Evolutionary conservation across 192 early-diverging fungal genomes (phyloP).

Genomic region (Coemansia sp.): DNA sequence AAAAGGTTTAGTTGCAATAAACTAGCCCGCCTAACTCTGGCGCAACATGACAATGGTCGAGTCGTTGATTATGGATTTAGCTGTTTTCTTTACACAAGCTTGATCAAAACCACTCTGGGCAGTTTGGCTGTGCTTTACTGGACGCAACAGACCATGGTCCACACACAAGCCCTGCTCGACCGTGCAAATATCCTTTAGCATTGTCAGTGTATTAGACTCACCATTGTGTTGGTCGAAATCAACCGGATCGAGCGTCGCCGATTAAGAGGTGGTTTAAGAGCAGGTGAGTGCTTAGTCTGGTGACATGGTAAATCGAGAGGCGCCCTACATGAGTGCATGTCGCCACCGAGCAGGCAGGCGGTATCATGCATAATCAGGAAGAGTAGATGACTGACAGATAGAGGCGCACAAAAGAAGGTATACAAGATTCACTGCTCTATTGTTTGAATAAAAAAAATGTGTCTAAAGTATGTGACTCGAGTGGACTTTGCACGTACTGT

Average conservation of each 20-base stretch:
- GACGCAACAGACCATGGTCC: constrained; percentile 3
- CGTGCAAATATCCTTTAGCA: constrained; percentile 45
- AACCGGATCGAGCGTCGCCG: neutral
- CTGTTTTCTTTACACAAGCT: constrained; percentile 2
- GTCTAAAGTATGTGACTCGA: neutral
- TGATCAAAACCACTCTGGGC: constrained; percentile 18
- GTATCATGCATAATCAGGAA: neutral
- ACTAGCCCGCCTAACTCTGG: neutral
- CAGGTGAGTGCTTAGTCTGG: neutral
- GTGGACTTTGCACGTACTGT: neutral
- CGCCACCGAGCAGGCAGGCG: neutral
- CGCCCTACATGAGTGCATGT: neutral
- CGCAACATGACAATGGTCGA: neutral
- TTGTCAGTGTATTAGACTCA: constrained; percentile 32
- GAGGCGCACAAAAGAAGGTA: neutral
- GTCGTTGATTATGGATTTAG: neutral
- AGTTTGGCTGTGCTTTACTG: constrained; percentile 12
- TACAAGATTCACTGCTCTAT: neutral
- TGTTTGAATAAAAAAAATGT: neutral
- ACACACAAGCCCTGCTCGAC: constrained; percentile 36
- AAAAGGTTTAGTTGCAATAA: neutral
- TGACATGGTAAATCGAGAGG: neutral
- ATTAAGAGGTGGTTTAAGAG: neutral
- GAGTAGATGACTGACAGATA: neutral
- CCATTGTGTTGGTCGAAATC: neutral